These are phyloP conservation scores for Tilletia walkeri DNA, from an alignment of 1,284 basidiomycete genomes.

Conservation along the genomic window DNA sequence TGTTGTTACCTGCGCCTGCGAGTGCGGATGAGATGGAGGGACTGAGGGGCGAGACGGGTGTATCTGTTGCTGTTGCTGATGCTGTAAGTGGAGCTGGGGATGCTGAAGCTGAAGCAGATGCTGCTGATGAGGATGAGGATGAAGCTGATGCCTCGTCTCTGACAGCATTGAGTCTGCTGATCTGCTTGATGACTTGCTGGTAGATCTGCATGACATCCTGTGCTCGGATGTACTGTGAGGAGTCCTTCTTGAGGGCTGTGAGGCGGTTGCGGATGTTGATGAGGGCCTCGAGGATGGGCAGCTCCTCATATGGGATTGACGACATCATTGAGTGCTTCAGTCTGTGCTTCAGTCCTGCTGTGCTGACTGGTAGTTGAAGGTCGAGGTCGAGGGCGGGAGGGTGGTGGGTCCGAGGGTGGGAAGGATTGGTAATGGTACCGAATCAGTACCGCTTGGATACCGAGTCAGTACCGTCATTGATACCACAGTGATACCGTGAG, in stretches of 20 bases:
- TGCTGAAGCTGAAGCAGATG: not conserved
- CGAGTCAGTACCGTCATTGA: no score
- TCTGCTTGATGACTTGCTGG: slow-evolving; percentile 91
- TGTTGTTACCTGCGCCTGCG: slow-evolving; percentile 21
- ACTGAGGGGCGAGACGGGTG: slow-evolving; percentile 5
- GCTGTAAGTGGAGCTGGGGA: not conserved
- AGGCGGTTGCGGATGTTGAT: slow-evolving; percentile 86
- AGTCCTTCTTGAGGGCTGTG: slow-evolving; percentile 83
- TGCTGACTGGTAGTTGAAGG: no score
- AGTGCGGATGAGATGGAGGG: not conserved
- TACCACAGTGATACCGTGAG: no score
- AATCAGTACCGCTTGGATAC: no score
- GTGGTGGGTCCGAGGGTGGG: no score
- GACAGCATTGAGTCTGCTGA: slow-evolving; percentile 86
- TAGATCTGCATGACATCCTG: slow-evolving; percentile 92
- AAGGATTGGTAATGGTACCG: no score
- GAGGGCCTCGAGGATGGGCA: slow-evolving; percentile 89
- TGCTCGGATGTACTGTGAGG: slow-evolving; percentile 81
- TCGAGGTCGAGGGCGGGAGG: no score
- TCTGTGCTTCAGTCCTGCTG: not conserved
- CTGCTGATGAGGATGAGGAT: not conserved
- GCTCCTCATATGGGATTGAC: slow-evolving; percentile 62
- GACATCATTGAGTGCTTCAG: slow-evolving; percentile 29
- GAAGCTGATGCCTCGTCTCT: slow-evolving; percentile 63
- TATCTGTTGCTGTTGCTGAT: not conserved